phyloP scores from a whole-genome alignment of 2,329 filamentous ascomycete genomes.

The Fusarium chlamydosporum region DNA sequence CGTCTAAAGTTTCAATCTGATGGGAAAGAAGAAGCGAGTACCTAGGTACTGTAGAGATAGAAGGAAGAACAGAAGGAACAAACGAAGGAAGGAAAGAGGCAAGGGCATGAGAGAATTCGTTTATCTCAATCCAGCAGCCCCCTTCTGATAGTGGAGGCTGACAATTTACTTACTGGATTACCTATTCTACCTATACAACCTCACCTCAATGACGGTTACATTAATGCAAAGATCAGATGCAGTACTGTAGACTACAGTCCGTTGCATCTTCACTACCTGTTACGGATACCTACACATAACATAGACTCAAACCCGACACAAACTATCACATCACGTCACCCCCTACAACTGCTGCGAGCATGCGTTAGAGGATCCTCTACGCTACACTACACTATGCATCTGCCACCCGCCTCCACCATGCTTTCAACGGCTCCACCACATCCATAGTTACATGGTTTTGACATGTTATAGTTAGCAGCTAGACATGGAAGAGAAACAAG shows the following conservation, averaged over 20 bases:
- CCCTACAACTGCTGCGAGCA: not conserved
- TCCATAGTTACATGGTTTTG: constrained; percentile 24
- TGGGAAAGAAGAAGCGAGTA: constrained; percentile 1
- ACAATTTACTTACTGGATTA: constrained; percentile 2
- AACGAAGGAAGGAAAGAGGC: constrained; percentile 23
- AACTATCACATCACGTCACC: constrained; percentile 33
- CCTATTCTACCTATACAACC: too few relatives aligned
- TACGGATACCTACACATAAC: constrained; percentile 16
- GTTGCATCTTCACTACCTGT: not conserved
- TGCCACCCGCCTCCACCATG: constrained; percentile 29
- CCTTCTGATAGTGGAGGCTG: constrained; percentile 3
- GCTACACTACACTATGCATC: too few relatives aligned
- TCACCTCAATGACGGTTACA: constrained; percentile 5
- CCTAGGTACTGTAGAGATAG: too few relatives aligned
- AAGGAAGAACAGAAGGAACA: too few relatives aligned
- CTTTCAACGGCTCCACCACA: constrained; percentile 38
- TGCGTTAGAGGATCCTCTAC: not conserved
- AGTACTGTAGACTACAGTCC: constrained; percentile 1
- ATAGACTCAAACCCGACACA: constrained; percentile 37
- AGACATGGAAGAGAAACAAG: constrained; percentile 15
- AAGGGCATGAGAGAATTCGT: constrained; percentile 20
- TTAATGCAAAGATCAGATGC: constrained; percentile 3
- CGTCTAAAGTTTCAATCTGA: not conserved
- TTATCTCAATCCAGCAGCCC: constrained; percentile 37
- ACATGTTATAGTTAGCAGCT: not conserved